Percentiles rank a stretch among this genome's conserved stretches.
Evolutionary conservation across 2,329 filamentous ascomycete species (phyloP).

Genomic region (Meredithiella fracta): DNA sequence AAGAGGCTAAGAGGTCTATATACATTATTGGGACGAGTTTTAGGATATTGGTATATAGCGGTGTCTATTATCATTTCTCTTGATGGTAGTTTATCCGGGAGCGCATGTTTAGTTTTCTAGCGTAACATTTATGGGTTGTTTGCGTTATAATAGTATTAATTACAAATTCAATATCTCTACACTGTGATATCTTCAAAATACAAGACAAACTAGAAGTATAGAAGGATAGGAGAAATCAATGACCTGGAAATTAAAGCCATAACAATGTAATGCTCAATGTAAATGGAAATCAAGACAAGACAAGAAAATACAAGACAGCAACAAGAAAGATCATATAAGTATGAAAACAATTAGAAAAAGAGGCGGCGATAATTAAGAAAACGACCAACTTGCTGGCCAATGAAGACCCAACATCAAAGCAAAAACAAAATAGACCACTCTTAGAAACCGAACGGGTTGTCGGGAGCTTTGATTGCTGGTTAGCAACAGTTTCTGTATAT

Average conservation of each 20-base stretch:
- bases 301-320: slow-evolving; percentile 1
- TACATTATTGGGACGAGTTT: neutral
- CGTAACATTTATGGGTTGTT: neutral
- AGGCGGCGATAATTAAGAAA: neutral
- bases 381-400: neutral
- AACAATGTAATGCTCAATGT: slow-evolving; percentile 1
- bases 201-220: no score
- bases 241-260: neutral
- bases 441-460: slow-evolving; percentile 39
- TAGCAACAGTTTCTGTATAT: neutral
- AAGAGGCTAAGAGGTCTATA: neutral
- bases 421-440: slow-evolving; percentile 1
- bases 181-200: neutral
- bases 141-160: slow-evolving; percentile 1
- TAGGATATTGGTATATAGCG: no score
- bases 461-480: slow-evolving; percentile 25
- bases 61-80: no score
- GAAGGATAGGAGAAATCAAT: neutral
- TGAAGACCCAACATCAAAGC: slow-evolving; percentile 2
- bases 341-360: slow-evolving; percentile 7
- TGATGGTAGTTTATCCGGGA: no score
- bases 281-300: neutral
- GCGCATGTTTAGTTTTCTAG: neutral
- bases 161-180: slow-evolving; percentile 1
- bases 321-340: slow-evolving; percentile 4